Evolutionary conservation across 306 rosid species (phyloP).

Genomic region (Cercis canadensis): DNA sequence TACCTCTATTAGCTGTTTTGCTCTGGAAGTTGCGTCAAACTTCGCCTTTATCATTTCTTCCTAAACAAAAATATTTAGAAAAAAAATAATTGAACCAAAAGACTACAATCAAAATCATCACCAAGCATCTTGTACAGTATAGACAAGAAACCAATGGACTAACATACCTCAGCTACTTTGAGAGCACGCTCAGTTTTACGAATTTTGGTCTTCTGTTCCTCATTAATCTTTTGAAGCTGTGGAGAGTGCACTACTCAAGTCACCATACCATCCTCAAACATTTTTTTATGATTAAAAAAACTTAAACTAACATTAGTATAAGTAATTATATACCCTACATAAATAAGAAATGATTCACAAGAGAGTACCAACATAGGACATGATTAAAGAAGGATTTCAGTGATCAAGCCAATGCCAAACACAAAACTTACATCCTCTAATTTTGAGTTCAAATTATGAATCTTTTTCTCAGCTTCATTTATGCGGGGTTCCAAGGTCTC

Average conservation of each 20-base stretch:
- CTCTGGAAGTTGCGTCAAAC: slow-evolving; percentile 69
- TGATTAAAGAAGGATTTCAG: neutral
- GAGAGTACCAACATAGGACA: slow-evolving; percentile 21
- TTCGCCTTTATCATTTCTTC: slow-evolving; percentile 92
- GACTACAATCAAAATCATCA: slow-evolving; percentile 36
- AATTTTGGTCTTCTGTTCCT: slow-evolving; percentile 73
- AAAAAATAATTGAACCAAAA: neutral
- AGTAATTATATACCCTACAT: neutral
- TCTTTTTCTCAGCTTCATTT: slow-evolving; percentile 63
- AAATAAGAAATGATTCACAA: slow-evolving; percentile 1
- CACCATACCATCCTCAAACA: slow-evolving; percentile 38
- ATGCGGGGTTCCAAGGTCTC: slow-evolving; percentile 65
- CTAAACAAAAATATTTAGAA: slow-evolving; percentile 47
- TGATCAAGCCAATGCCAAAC: slow-evolving; percentile 14
- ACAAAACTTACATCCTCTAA: slow-evolving; percentile 63
- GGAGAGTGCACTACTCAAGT: slow-evolving; percentile 30
- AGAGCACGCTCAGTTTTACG: slow-evolving; percentile 84
- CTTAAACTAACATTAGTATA: slow-evolving; percentile 14
- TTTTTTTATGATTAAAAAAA: slow-evolving; percentile 7
- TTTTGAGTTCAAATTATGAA: slow-evolving; percentile 60
- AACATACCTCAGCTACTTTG: slow-evolving; percentile 88
- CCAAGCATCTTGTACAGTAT: slow-evolving; percentile 39
- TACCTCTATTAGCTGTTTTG: slow-evolving; percentile 74
- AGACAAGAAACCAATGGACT: slow-evolving; percentile 27
- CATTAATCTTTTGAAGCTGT: slow-evolving; percentile 76